Evolutionary conservation across 75 land plant species (phyloP), one percentile per base, ranked within the genome.

Genomic region (Cunninghamia lanceolata): DNA sequence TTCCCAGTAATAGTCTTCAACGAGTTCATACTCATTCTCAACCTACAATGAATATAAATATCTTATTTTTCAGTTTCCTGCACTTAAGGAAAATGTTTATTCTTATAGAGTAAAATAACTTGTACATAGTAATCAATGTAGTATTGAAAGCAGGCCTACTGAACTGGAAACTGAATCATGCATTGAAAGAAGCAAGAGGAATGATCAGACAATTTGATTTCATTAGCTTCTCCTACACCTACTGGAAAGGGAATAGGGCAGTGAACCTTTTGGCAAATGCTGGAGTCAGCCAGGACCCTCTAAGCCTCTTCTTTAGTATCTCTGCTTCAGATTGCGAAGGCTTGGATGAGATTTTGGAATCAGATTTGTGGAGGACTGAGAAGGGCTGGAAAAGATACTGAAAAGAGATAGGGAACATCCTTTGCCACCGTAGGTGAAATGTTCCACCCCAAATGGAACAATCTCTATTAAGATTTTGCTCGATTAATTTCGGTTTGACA

Each of bases 11-110:
- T 85, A 84, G 82, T 84, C 83, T 86, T 92, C 91, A 47, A 95
- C 85, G 75, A 86, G 91, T 68, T 89, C 91, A 90, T 93, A 97
- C 84, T 97, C 99, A 86, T 97, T 97, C 88, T 97, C 99, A 84
- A 97, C 93, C 99, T 97, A 75, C 84, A 85, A 83, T 2, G 0
- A 73, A 73, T 73, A 43, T 10, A 14, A 70, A 38, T 16, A 50
- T 13, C 1, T 25, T 9, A 34, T 34, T 0, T 32, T 4, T 34
- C 36, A 32, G 16, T 34, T 73, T 9, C n/a, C 34, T 28, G 35
- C 74, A 70, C 74, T n/a, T 5, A 0, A 70, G 34, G 74, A 70
- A 70, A 32, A 70, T 11, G 32, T 32, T 70, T 73, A 14, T 73
- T 34, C 38, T 73, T 73, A 32, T 32, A 73, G 75, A 73, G 43